Evolutionary conservation across 1,139 yeast genomes (phyloP).

Genomic region (Nakaseomyces glabratus): DNA sequence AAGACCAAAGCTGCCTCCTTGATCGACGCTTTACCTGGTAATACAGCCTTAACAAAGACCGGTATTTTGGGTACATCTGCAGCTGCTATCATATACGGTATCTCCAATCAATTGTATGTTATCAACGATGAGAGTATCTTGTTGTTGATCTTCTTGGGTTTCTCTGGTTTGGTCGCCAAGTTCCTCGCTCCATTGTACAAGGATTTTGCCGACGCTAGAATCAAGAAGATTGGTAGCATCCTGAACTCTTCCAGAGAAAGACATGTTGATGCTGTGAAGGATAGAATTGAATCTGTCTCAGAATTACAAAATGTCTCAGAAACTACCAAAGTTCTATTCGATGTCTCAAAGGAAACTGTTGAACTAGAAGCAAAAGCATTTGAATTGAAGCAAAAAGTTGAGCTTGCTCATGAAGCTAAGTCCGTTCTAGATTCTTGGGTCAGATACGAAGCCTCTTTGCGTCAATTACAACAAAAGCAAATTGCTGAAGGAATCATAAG

Average conservation of each 20-base stretch:
- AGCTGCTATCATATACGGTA: conserved; percentile 89
- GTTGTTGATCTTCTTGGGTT: conserved; percentile 69
- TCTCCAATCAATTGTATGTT: conserved; percentile 86
- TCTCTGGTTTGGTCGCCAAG: conserved; percentile 70
- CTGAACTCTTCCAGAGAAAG: conserved; percentile 82
- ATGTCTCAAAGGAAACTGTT: conserved; percentile 93
- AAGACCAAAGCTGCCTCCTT: conserved; percentile 85
- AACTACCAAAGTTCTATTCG: conserved; percentile 85
- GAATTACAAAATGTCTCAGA: conserved; percentile 86
- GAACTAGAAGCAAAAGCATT: conserved; percentile 89
- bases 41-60: conserved; percentile 78
- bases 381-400: conserved; percentile 85
- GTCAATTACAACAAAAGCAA: conserved; percentile 93
- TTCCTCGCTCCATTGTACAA: conserved; percentile 90
- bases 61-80: conserved; percentile 91
- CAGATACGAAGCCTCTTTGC: conserved; percentile 93
- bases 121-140: conserved; percentile 90
- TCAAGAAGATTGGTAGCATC: conserved; percentile 70
- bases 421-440: conserved; percentile 97
- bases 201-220: conserved; percentile 89
- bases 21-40: conserved; percentile 90
- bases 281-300: conserved; percentile 79
- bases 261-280: conserved; percentile 88
- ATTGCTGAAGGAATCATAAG: conserved; percentile 77
- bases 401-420: conserved; percentile 83